phyloP scores from a whole-genome alignment of 1,139 yeast genomes.

The Taphrina pruni region DNA sequence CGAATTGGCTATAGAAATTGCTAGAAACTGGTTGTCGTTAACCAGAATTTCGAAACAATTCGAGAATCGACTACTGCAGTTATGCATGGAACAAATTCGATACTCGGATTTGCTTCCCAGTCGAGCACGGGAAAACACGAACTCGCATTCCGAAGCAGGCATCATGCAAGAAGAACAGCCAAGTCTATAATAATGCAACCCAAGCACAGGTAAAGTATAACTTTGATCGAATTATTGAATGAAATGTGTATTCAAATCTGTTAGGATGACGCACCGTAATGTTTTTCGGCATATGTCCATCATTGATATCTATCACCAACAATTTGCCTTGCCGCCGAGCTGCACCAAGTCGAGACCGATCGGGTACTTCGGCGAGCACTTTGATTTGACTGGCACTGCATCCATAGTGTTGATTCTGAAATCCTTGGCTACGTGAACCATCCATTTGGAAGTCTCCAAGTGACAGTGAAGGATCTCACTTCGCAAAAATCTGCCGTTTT shows the following conservation, averaged over 20 bases:
- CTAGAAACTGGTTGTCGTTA: not conserved
- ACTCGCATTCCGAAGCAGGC: too few relatives aligned
- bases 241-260: too few relatives aligned
- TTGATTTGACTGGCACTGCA: constrained; percentile 4
- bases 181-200: too few relatives aligned
- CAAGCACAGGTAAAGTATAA: too few relatives aligned
- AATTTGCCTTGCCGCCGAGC: not conserved
- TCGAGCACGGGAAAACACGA: too few relatives aligned
- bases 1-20: not conserved
- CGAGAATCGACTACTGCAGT: not conserved
- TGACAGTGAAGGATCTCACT: constrained; percentile 1
- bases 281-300: not conserved
- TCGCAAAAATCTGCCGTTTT: not conserved
- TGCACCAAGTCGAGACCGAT: constrained; percentile 8
- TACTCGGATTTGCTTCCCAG: too few relatives aligned
- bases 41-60: not conserved
- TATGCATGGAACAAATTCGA: not conserved
- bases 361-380: not conserved
- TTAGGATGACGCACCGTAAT: not conserved
- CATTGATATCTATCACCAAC: not conserved
- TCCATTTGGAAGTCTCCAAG: not conserved
- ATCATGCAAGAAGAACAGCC: too few relatives aligned
- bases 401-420: constrained; percentile 12
- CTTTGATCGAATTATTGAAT: too few relatives aligned
- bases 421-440: not conserved